Percentiles rank a stretch among this genome's conserved stretches.
These are phyloP conservation scores for Globisporangium spiculum DNA, from an alignment of 352 stramenopile species.

Conservation along the genomic window DNA sequence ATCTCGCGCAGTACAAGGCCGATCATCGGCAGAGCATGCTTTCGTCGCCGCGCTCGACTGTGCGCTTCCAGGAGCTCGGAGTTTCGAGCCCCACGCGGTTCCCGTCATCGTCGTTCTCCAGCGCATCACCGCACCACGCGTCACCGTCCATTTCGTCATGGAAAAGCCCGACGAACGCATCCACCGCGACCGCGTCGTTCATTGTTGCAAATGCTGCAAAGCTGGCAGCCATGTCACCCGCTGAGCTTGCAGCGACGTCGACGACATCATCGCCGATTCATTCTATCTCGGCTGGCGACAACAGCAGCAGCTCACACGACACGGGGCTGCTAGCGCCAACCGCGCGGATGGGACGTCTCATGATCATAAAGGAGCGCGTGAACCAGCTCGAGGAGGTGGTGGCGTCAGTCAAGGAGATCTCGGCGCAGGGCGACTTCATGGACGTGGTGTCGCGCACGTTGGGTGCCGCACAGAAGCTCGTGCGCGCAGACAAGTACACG, in stretches of 20 bases:
- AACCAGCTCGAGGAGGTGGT: constrained; percentile 59
- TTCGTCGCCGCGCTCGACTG: constrained; percentile 1
- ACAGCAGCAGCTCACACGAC: not conserved
- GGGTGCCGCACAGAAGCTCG: constrained; percentile 46
- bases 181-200: not conserved
- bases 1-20: constrained; percentile 41
- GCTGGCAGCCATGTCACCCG: not conserved
- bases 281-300: not conserved
- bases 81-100: not conserved
- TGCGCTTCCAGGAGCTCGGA: not conserved
- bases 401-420: constrained; percentile 55
- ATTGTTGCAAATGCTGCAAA: not conserved
- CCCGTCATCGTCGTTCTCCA: constrained; percentile 14
- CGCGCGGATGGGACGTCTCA: constrained; percentile 16
- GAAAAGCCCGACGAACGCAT: not conserved
- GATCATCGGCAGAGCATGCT: constrained; percentile 43
- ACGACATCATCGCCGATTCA: not conserved
- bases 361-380: constrained; percentile 44
- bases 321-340: not conserved
- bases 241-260: not conserved
- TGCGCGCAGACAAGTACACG: constrained; percentile 62
- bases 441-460: constrained; percentile 56
- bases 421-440: constrained; percentile 51
- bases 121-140: constrained; percentile 9
- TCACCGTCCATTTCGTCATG: not conserved